Evolutionary conservation across 495 filamentous ascomycete species (phyloP), one percentile per base, ranked within the genome.

Genomic region (Endocarpon pusillum): DNA sequence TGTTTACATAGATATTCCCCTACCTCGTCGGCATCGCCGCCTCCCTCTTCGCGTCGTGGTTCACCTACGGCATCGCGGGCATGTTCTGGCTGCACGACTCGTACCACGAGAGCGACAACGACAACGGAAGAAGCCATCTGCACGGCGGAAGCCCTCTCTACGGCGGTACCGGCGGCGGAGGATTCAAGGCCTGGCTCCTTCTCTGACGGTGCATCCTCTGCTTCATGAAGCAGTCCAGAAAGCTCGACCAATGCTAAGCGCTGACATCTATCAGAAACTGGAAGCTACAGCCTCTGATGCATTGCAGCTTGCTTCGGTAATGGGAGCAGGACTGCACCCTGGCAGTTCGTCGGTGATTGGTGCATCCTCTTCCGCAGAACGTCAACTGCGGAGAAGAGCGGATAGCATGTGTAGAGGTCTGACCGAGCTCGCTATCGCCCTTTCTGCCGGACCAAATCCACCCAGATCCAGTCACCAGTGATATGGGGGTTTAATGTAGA

Each of bases 351-450:
- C 67, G 10, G 78, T 78, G 20, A 71, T 71, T 22, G 69, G 75
- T 34, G n/a, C n/a, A n/a, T 65, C 62, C 34, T 69, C 67, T 19
- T 54, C 63, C 6, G 64, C 69, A 26, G 83, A 96, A 45, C 67
- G 87, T 32, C 78, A 85, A 42, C 65, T 94, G 19, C 71, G 81
- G 24, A 71, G 87, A 36, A 96, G 93, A 50, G 81, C 81, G 19
- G 89, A 96, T 49, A 86, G 77, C 46, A 69, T 96, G 52, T 96
- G 91, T 54, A 71, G 89, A 31, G 86, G 79, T 43, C 55, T 97
- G 37, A 96, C 89, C 1, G 89, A 97, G 46, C 63, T 97, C 16
- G 93, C 82, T 47, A 67, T 97, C 24, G 82, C 83, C 11, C 58
- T 97, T n/a, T n/a, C n/a, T n/a, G n/a, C n/a, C n/a, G n/a, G n/a